Evolutionary conservation across 768 basidiomycete genomes (phyloP), one percentile per base, ranked within the genome.

Genomic region (Leccinum fibrillosum): DNA sequence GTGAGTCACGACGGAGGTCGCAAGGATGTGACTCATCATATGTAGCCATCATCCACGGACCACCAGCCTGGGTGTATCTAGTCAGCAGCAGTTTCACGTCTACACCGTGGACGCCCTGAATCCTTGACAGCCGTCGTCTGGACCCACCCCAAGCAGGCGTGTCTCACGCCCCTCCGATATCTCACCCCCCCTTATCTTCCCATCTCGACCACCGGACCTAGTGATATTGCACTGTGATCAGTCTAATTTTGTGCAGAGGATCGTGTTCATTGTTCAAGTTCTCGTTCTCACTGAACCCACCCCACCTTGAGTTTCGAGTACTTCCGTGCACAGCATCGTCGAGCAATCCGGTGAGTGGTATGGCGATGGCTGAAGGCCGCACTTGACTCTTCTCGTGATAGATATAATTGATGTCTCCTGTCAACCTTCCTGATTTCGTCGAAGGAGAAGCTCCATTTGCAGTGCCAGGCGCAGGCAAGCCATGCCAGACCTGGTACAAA

Each of bases 401-500:
- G 56, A 55, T 25, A 30, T 49, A 5, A 25, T 12, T 44, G 12
- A 73, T 73, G 73, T 57, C 68, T 10, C 50, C 62, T 19, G 56
- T 78, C 35, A 67, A 63, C 5, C 64, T 69, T 35, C 62, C 67
- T 8, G 19, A 11, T 19, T 64, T 78, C 42, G 54, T 64, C 9
- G 68, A 76, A 65, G 75, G 74, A 12, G 64, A 69, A 30, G 64
- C 64, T 21, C 57, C 64, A 2, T 75, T 75, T 35, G 19, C 19
- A 8, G 64, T 68, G 10, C 60, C 72, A 17, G 52, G 57, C 21
- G 70, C 67, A 13, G 72, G 68, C 25, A 72, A 74, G 58, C 64
- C 68, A 19, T 72, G 68, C 66, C 68, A 78, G 64, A 82, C 82
- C 11, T 82, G 80, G 78, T 84, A 81, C 75, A 80, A 77, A 66